Evolutionary conservation across 169 alveolate genomes (phyloP).

Genomic region (Toxoplasma gondii): DNA sequence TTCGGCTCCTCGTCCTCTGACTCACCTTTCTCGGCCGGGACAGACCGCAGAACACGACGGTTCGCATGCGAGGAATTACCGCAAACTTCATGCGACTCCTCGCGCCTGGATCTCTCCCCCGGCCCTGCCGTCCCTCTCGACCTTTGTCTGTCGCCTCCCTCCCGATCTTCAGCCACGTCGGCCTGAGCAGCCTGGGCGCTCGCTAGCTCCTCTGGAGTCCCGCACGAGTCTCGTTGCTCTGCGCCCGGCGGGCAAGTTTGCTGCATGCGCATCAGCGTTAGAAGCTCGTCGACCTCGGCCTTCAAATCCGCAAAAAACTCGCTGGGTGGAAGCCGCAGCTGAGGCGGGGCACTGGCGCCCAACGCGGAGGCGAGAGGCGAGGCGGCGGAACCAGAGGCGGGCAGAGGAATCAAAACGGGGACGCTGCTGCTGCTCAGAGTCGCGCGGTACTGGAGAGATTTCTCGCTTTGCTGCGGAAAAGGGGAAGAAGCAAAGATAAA

Average conservation of each 20-base stretch:
- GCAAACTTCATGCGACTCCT: neutral
- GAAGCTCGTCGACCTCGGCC: conserved; percentile 41
- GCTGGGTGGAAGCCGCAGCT: conserved; percentile 6
- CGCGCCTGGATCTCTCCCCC: neutral
- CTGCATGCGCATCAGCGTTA: neutral
- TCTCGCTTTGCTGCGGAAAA: conserved; percentile 30
- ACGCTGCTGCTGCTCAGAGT: conserved; percentile 46
- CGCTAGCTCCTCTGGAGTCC: neutral
- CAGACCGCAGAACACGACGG: neutral
- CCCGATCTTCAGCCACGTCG: neutral
- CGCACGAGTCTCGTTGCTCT: neutral
- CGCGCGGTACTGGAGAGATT: conserved; percentile 18
- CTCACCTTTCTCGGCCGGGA: neutral
- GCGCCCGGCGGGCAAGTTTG: neutral
- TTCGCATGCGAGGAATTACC: neutral
- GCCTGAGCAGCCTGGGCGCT: neutral
- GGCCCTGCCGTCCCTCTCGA: neutral
- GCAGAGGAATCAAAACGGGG: conserved; percentile 18
- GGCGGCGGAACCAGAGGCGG: neutral
- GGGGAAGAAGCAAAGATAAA: neutral
- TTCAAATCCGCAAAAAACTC: conserved; percentile 39
- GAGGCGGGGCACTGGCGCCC: neutral
- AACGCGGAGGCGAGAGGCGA: neutral
- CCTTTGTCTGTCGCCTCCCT: neutral
- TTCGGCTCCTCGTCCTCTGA: neutral